Evolutionary conservation across 495 filamentous ascomycete genomes (phyloP).

Genomic region (Hypoxylon crocopeplum): DNA sequence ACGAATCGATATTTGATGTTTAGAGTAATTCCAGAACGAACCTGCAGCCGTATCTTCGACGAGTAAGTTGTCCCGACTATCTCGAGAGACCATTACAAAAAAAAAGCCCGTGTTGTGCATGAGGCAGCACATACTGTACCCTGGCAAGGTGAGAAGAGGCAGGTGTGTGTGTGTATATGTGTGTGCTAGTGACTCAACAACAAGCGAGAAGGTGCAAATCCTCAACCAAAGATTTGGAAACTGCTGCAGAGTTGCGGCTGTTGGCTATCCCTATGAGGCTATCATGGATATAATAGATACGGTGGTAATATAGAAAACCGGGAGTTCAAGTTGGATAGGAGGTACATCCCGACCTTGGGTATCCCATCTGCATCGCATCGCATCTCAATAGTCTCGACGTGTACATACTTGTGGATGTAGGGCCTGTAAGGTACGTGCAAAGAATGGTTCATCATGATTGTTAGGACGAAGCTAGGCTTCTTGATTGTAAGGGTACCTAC

Average conservation of each 20-base stretch:
- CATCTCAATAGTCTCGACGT: no score
- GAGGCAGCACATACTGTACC: conserved; percentile 9
- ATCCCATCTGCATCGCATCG: no score
- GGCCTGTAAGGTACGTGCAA: no score
- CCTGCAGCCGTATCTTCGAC: conserved; percentile 13
- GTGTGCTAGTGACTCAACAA: conserved; percentile 3
- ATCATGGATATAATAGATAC: neutral
- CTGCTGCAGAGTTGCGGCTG: no score
- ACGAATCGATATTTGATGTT: neutral
- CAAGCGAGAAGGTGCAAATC: neutral
- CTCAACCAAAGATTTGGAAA: conserved; percentile 12
- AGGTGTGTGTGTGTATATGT: conserved; percentile 8
- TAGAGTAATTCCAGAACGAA: conserved; percentile 12
- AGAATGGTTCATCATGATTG: no score
- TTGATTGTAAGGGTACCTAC: conserved; percentile 34
- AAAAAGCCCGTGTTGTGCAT: conserved; percentile 18
- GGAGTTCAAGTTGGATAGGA: neutral
- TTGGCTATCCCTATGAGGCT: no score
- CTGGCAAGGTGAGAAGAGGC: conserved; percentile 23
- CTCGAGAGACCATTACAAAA: conserved; percentile 12
- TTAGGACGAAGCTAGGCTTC: conserved; percentile 12
- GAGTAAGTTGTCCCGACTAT: neutral
- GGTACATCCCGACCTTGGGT: no score
- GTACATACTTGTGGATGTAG: no score
- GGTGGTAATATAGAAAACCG: neutral